Conservation (phyloP, 1,139 yeast genomes). For the Scheffersomyces illinoinensis region DNA sequence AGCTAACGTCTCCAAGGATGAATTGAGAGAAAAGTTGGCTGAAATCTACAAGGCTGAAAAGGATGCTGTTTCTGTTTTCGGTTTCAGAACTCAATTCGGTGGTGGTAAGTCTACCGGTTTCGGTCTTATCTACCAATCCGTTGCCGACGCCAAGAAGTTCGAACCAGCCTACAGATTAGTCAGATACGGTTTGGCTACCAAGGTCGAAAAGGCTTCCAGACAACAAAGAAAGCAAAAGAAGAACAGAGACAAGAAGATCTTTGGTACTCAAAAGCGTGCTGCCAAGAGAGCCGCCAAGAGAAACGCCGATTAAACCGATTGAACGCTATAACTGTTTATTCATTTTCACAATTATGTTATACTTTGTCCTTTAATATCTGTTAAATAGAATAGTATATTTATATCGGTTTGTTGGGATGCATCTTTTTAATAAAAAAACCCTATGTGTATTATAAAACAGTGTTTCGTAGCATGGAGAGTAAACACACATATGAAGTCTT, state of each 20-base stretch:
- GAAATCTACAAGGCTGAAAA: conserved; percentile 97
- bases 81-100: conserved; percentile 99
- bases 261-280: conserved; percentile 96
- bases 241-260: conserved; percentile 99
- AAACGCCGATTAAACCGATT: conserved; percentile 48
- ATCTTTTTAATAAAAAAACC: conserved; percentile 13
- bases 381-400: conserved; percentile 16
- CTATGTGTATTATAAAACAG: not conserved
- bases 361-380: conserved; percentile 6
- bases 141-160: conserved; percentile 96
- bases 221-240: conserved; percentile 99
- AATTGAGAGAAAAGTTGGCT: conserved; percentile 97
- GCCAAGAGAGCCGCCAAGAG: conserved; percentile 88
- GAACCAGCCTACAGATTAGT: conserved; percentile 99
- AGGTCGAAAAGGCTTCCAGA: conserved; percentile 97
- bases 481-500: not conserved
- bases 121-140: conserved; percentile 98
- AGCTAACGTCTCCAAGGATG: conserved; percentile 99
- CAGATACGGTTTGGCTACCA: conserved; percentile 96
- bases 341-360: conserved; percentile 5
- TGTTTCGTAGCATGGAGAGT: not conserved
- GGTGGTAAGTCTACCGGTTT: conserved; percentile 99
- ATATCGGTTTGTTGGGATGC: conserved; percentile 14
- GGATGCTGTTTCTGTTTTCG: conserved; percentile 98
- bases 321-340: not conserved